These are phyloP conservation scores for Tricholoma bakamatsutake DNA, from an alignment of 768 basidiomycete genomes.

Conservation along the genomic window DNA sequence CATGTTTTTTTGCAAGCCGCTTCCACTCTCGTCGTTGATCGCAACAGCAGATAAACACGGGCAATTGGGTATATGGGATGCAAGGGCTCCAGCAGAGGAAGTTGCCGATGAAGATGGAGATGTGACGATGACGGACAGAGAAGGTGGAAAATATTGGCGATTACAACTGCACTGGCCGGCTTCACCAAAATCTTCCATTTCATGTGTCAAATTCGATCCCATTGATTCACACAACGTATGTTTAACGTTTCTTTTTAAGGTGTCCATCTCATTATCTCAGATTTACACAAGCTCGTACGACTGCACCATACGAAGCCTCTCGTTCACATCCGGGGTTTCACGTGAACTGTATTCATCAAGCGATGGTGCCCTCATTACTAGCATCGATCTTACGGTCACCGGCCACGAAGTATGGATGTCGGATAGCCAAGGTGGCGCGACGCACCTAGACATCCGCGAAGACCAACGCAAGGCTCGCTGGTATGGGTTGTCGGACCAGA, in stretches of 20 bases:
- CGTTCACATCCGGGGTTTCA: conserved; percentile 68
- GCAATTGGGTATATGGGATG: conserved; percentile 82
- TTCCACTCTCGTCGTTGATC: not conserved
- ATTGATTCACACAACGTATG: conserved; percentile 66
- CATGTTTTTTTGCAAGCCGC: conserved; percentile 18
- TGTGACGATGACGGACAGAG: conserved; percentile 31
- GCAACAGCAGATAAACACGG: conserved; percentile 66
- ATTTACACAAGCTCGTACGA: conserved; percentile 82
- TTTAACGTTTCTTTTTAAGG: not conserved
- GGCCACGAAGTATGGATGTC: conserved; percentile 86
- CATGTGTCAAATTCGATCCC: conserved; percentile 72
- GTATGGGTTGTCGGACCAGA: conserved; percentile 62
- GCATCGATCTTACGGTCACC: conserved; percentile 58
- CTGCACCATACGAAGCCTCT: conserved; percentile 66
- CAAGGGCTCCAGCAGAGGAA: conserved; percentile 64
- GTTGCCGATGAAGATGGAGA: conserved; percentile 59
- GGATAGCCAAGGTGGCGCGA: conserved; percentile 63
- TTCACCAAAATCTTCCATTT: conserved; percentile 73
- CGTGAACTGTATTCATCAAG: conserved; percentile 62
- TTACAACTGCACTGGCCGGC: conserved; percentile 84
- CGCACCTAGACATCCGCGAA: conserved; percentile 73
- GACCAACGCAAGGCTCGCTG: conserved; percentile 47
- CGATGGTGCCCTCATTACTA: conserved; percentile 52
- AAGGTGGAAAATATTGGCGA: conserved; percentile 75
- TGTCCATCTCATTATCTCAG: conserved; percentile 28